Percentiles rank a stretch among this genome's conserved stretches.
phyloP scores from a whole-genome alignment of 202 grass and related monocot genomes.

The Tripidium arundinaceum region DNA sequence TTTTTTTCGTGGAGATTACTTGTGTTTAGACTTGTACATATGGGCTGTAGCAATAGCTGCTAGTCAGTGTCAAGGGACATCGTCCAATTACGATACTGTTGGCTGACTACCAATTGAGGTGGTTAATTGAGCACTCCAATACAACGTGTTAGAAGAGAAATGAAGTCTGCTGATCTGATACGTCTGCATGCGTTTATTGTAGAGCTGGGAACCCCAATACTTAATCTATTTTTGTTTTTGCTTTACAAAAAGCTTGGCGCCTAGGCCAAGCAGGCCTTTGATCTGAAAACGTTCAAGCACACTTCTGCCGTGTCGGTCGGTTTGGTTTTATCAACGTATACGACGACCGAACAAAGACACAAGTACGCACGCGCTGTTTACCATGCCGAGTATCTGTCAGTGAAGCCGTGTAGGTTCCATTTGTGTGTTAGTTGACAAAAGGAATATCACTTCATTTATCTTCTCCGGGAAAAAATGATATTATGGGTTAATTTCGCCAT shows the following conservation, averaged over 20 bases:
- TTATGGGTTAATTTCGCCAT: no score
- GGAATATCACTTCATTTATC: no score
- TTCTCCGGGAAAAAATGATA: no score
- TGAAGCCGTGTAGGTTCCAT: no score
- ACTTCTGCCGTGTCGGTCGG: not conserved
- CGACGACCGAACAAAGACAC: not conserved
- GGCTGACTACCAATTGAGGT: not conserved
- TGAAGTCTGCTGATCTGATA: not conserved
- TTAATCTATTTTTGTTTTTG: not conserved
- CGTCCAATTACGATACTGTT: no score
- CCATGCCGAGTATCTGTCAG: not conserved
- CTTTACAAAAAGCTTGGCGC: no score
- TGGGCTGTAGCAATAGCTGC: no score
- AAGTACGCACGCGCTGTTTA: not conserved
- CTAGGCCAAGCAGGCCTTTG: not conserved
- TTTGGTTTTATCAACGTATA: not conserved
- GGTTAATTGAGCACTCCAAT: not conserved
- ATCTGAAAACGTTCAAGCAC: no score
- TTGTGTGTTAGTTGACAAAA: no score
- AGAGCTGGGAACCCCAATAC: not conserved
- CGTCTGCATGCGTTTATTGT: not conserved
- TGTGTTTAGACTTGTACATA: not conserved
- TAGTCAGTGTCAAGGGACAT: not conserved
- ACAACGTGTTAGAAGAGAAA: not conserved
- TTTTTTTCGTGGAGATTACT: not conserved